Base-by-base conservation (phyloP, 768 basidiomycete species). In the Punctularia strigosozonata region DNA sequence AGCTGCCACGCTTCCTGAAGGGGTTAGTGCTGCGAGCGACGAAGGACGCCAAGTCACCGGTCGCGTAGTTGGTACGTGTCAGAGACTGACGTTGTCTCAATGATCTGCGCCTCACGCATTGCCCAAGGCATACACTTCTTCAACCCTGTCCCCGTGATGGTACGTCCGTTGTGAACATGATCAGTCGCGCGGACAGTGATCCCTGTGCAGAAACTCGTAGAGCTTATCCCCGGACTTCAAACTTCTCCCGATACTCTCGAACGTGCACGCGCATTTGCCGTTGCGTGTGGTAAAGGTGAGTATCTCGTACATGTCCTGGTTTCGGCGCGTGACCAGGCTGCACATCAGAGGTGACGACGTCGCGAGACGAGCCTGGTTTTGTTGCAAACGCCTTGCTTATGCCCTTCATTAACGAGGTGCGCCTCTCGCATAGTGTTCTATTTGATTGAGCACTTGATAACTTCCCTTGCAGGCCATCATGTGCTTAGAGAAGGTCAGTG, bases 141-240 rank as follows among this genome's bases (percentile, higher is more conserved):
- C 65, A 94, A 97, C 52, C 92, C 92, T 4, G 92, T 95, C 4
- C 92, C 92, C 3, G 85, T 94, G 23, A 95, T 95, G 91, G 86
- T 87, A 52, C 37, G 73, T 47, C 34, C 10, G 19, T 14, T 12
- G 22, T 35, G 7, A 25, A 5, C 26, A 31, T 8, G 6, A 5
- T 21, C 23, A 28, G 20, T 13, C 8, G n/a, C 31, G 8, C 14
- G 25, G n/a, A n/a, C n/a, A n/a, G n/a, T n/a, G n/a, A n/a, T 28
- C 17, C 25, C 18, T 10, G 8, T 25, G 13, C 26, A 62, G 89
- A 86, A 84, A 80, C 65, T 95, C 5, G 90, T 95, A n/a, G 92
- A 98, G 56, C 64, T 98, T 4, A 95, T 98, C 38, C 77, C 92
- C 1, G 90, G 83, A 3, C 69, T 95, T 6, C 92, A 98, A 75